Evolutionary conservation across 2,329 filamentous ascomycete species (phyloP).

Genomic region (Aureobasidium subglaciale): DNA sequence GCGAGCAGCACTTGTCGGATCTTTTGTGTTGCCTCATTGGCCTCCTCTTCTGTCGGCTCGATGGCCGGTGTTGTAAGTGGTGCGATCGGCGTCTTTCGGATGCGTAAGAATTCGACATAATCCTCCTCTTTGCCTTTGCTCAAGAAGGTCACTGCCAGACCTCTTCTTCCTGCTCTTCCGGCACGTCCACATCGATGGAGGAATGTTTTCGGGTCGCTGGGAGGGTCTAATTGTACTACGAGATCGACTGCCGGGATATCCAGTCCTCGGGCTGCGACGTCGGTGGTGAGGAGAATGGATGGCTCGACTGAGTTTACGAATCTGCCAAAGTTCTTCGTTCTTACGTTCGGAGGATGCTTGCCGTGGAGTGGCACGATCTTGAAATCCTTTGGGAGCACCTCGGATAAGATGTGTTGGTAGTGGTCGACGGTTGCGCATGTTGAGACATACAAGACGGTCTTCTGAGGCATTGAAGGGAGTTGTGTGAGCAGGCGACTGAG

Average conservation of each 20-base stretch:
- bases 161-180: slow-evolving; percentile 59
- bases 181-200: slow-evolving; percentile 59
- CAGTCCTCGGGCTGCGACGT: slow-evolving; percentile 81
- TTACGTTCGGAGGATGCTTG: slow-evolving; percentile 81
- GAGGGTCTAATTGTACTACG: slow-evolving; percentile 80
- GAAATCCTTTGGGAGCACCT: slow-evolving; percentile 59
- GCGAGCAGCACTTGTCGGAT: slow-evolving; percentile 55
- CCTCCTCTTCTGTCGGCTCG: slow-evolving; percentile 49
- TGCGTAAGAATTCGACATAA: slow-evolving; percentile 78
- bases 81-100: slow-evolving; percentile 77
- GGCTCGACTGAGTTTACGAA: slow-evolving; percentile 71
- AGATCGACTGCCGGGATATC: slow-evolving; percentile 90
- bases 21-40: slow-evolving; percentile 46
- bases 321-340: slow-evolving; percentile 76
- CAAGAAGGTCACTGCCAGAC: slow-evolving; percentile 78
- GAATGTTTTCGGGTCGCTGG: slow-evolving; percentile 80
- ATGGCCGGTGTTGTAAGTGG: slow-evolving; percentile 51
- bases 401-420: slow-evolving; percentile 72
- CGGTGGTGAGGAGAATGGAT: slow-evolving; percentile 81
- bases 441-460: slow-evolving; percentile 84
- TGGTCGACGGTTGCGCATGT: slow-evolving; percentile 95
- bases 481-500: slow-evolving; percentile 58
- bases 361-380: slow-evolving; percentile 78
- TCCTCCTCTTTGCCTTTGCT: slow-evolving; percentile 82
- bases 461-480: slow-evolving; percentile 67